Conservation (phyloP, 768 basidiomycete genomes). For the Fomitopsis pulvina region DNA sequence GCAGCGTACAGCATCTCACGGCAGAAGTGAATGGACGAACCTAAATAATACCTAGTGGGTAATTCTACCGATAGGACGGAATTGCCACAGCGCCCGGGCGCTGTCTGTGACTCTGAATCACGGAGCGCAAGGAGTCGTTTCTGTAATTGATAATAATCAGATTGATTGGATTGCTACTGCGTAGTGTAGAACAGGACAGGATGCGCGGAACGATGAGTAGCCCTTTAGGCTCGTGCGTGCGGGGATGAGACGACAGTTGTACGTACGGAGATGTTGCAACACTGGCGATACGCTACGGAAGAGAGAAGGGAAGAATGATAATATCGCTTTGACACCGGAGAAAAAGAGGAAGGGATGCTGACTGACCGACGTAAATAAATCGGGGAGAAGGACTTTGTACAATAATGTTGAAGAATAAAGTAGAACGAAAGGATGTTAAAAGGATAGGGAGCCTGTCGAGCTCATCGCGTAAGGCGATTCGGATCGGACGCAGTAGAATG, state of each 20-base stretch:
- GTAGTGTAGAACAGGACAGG: constrained; percentile 20
- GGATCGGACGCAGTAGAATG: constrained; percentile 16
- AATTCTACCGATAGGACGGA: neutral
- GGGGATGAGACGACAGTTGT: constrained; percentile 31
- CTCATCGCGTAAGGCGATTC: constrained; percentile 37
- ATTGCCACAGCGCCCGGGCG: too few species aligned
- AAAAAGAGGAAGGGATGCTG: constrained; percentile 9
- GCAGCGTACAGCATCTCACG: constrained; percentile 3
- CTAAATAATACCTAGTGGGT: neutral
- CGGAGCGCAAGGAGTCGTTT: too few species aligned
- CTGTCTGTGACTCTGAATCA: too few species aligned
- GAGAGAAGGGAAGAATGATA: constrained; percentile 18
- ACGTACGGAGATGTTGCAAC: constrained; percentile 39
- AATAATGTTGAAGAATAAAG: constrained; percentile 75
- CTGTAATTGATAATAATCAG: constrained; percentile 6
- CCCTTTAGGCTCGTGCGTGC: constrained; percentile 27
- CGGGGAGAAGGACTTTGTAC: constrained; percentile 40
- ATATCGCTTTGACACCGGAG: constrained; percentile 13
- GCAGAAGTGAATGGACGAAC: neutral
- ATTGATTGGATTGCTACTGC: constrained; percentile 9
- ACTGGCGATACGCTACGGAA: constrained; percentile 27
- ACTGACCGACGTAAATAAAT: constrained; percentile 4
- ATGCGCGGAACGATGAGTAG: constrained; percentile 17
- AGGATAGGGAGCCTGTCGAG: constrained; percentile 34
- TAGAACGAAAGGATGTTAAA: constrained; percentile 55